Evolutionary conservation across 257 asterid genomes (phyloP).

Genomic region (Datura wrightii): DNA sequence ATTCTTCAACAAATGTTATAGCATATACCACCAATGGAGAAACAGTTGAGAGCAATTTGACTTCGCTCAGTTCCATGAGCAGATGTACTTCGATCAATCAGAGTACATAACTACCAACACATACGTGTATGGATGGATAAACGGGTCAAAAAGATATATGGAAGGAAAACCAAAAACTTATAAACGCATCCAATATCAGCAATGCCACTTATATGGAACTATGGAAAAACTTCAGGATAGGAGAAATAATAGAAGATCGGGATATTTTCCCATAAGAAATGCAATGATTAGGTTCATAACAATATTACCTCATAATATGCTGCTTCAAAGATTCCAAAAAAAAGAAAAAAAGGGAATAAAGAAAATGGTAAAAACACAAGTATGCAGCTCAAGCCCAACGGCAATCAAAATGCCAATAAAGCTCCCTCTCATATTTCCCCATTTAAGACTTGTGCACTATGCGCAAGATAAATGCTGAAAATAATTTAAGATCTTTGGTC

Average conservation of each 20-base stretch:
- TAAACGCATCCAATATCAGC: constrained; percentile 13
- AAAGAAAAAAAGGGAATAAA: not conserved
- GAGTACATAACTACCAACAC: not conserved
- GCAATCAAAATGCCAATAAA: constrained; percentile 1
- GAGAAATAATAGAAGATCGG: not conserved
- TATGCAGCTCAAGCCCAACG: constrained; percentile 26
- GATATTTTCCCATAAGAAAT: not conserved
- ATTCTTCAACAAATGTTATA: not conserved
- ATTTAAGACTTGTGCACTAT: not conserved
- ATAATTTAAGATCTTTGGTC: not conserved
- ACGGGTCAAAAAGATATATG: constrained; percentile 3
- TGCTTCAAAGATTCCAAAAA: constrained; percentile 12
- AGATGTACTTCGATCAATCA: not conserved
- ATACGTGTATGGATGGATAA: not conserved
- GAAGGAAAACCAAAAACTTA: not conserved
- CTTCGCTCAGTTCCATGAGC: not conserved
- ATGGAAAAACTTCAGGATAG: not conserved
- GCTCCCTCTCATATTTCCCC: not conserved
- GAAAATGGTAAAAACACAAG: not conserved
- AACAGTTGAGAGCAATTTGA: not conserved
- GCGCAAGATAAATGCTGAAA: not conserved
- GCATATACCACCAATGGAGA: not conserved
- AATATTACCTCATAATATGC: not conserved
- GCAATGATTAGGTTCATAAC: not conserved
- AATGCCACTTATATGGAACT: not conserved